Conservation (phyloP, 441 rosid genomes). For the Erodium trifolium region DNA sequence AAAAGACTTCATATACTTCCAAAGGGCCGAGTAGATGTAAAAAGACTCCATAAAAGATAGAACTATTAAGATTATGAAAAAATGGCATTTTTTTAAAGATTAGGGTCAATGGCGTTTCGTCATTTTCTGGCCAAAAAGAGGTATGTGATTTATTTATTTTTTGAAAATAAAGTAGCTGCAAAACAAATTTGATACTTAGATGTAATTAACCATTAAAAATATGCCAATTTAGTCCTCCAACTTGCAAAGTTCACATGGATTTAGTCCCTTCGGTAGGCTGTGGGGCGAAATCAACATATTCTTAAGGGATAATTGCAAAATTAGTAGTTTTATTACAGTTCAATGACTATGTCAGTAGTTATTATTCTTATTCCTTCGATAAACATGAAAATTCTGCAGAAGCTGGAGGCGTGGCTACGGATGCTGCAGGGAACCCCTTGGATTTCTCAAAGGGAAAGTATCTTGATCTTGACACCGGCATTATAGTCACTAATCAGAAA, state of each 20-base stretch:
- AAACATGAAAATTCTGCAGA: constrained; percentile 37
- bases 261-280: background rate
- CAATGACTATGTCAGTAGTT: too few species aligned
- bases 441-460: constrained; percentile 78
- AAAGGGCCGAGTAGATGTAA: too few species aligned
- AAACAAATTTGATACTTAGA: too few species aligned
- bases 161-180: too few species aligned
- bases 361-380: background rate
- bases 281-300: background rate
- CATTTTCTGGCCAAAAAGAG: too few species aligned
- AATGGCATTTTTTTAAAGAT: too few species aligned
- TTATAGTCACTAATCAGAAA: constrained; percentile 71
- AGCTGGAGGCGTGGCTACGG: constrained; percentile 76
- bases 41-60: too few species aligned
- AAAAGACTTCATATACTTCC: too few species aligned
- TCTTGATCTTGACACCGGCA: constrained; percentile 64
- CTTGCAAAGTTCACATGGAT: background rate
- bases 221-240: background rate
- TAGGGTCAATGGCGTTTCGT: too few species aligned
- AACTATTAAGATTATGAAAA: too few species aligned
- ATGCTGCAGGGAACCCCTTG: constrained; percentile 65
- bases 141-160: too few species aligned
- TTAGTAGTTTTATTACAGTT: background rate
- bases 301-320: background rate
- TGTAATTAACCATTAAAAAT: background rate